phyloP scores from a whole-genome alignment of 768 basidiomycete species.

The Gyrodon lividus region DNA sequence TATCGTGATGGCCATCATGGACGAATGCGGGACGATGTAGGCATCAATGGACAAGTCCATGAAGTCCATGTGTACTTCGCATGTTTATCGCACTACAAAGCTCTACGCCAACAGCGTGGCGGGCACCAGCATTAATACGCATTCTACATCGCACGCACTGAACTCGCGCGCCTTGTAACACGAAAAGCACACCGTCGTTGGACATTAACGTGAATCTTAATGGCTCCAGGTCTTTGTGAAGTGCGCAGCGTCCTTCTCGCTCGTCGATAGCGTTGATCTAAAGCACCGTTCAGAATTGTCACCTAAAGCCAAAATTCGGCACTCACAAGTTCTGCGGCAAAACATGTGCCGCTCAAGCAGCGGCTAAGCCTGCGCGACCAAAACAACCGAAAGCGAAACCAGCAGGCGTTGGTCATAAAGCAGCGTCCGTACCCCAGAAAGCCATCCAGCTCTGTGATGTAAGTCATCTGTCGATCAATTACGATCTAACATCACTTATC shows the following conservation, averaged over 20 bases:
- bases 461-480: conserved; percentile 29
- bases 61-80: conserved; percentile 3
- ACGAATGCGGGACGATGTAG: conserved; percentile 13
- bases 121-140: conserved; percentile 19
- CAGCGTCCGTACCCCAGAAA: conserved; percentile 18
- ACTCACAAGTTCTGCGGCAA: conserved; percentile 58
- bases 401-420: conserved; percentile 13
- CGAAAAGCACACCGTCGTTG: conserved; percentile 2
- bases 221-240: conserved; percentile 30
- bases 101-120: conserved; percentile 21
- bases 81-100: conserved; percentile 3
- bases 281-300: conserved; percentile 45
- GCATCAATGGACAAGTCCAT: conserved; percentile 2
- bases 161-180: conserved; percentile 12
- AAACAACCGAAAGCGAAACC: conserved; percentile 15
- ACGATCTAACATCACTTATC: conserved; percentile 22
- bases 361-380: conserved; percentile 8
- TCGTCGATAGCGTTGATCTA: not conserved
- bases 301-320: conserved; percentile 51
- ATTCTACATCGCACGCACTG: conserved; percentile 2
- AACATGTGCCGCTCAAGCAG: conserved; percentile 49
- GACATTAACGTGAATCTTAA: conserved; percentile 15
- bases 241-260: conserved; percentile 18
- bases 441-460: conserved; percentile 25
- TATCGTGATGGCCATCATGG: conserved; percentile 17